Base-by-base conservation (phyloP, 108 stramenopile genomes). In the Cyclostephanos invisitatus region DNA sequence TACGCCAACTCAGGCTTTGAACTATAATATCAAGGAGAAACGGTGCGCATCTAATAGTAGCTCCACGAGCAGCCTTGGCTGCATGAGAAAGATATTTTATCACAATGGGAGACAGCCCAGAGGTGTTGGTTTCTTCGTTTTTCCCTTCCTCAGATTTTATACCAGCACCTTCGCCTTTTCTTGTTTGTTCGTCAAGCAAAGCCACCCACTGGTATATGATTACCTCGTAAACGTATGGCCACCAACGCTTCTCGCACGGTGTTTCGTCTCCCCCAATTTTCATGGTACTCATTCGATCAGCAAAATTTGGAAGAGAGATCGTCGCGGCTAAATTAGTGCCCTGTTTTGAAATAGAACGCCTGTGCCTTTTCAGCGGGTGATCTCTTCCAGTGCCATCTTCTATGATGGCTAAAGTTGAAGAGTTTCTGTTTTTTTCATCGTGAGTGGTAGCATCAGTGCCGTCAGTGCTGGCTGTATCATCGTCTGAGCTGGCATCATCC, bases 151-250 rank as follows among this genome's bases (percentile, higher is more conserved):
- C 64, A 18, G 67, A 14, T 67, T 71, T 72, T 15, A 64, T 69
- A 46, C 22, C 32, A 54, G 38, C 51, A 27, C 53, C 53, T 17
- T 72, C 73, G 15, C 57, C 77, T 36, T 80, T 73, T 60, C 63
- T 82, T 37, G 82, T 77, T 78, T 96, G 95, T 59, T 89, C 87
- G 4, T 54, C 48, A 7, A 96, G 81, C n/a, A 96, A 57, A 10
- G 83, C 84, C 9, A 84, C 73, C 95, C 95, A 96, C 73, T 94
- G 92, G 72, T 86, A 86, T 38, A 96, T 91, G 12, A 96, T 82
- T 5, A 96, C 81, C 71, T 96, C 95, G 68, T 96, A 96, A 7
- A 75, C 73, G 63, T 89, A 96, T 9, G 95, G 95, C 78, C 89
- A 94, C 92, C 92, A 96, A 20, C 94, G 82, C 11, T 78, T 85